Evolutionary conservation across 106 monocot species (phyloP).

Genomic region (Dendrobium officinale): DNA sequence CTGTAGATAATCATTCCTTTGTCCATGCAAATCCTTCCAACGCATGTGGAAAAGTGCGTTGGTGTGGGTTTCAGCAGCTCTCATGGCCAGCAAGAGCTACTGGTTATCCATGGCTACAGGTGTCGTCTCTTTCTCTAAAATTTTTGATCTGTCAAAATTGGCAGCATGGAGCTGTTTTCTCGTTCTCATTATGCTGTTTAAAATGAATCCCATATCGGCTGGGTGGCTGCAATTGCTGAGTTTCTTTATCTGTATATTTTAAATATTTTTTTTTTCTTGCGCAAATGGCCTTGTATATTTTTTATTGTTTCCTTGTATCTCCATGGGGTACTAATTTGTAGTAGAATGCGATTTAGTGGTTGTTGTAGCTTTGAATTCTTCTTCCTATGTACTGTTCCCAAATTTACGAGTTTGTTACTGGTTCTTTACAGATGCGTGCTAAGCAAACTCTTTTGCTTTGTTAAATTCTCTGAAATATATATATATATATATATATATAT

Average conservation of each 20-base stretch:
- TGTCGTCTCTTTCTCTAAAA: no score
- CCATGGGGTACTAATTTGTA: not conserved
- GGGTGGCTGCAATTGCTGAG: not conserved
- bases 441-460: no score
- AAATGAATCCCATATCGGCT: no score
- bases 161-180: not conserved
- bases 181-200: no score
- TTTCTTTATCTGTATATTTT: constrained; percentile 5
- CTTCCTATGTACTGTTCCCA: no score
- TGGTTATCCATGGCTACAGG: not conserved
- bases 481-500: no score
- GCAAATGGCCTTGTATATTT: constrained; percentile 5
- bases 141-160: not conserved
- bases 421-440: no score
- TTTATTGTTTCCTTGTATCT: constrained; percentile 4
- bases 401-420: no score
- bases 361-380: not conserved
- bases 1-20: not conserved
- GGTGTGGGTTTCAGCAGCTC: not conserved
- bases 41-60: not conserved
- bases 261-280: constrained; percentile 5
- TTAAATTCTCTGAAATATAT: no score
- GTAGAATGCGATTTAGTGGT: not conserved
- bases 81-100: not conserved
- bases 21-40: not conserved